phyloP scores from a whole-genome alignment of 2,329 filamentous ascomycete genomes.

The Berkeleyomyces rouxiae region DNA sequence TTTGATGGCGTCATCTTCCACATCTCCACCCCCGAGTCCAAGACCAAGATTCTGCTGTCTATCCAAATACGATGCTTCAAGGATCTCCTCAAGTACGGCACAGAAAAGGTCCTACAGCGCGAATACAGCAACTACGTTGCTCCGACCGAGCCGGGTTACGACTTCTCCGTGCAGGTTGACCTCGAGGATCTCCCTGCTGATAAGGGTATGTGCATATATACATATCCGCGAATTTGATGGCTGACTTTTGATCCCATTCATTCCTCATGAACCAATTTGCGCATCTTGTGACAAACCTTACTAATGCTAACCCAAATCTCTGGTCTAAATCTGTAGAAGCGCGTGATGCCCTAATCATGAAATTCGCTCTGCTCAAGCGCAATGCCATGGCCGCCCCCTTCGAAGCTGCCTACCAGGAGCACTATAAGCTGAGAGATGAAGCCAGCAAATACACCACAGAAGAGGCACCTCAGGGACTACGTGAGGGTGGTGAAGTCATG shows the following conservation, averaged over 20 bases:
- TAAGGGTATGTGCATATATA: conserved; percentile 37
- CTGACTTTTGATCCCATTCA: not conserved
- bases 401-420: conserved; percentile 89
- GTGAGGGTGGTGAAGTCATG: conserved; percentile 83
- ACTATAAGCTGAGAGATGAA: conserved; percentile 70
- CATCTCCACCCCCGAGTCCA: conserved; percentile 86
- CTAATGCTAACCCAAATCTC: not conserved
- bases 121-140: conserved; percentile 93
- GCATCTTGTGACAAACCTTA: not conserved
- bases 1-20: conserved; percentile 99
- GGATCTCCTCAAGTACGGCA: conserved; percentile 85
- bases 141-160: conserved; percentile 72
- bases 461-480: conserved; percentile 77
- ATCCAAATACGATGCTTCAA: conserved; percentile 89
- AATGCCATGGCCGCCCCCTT: conserved; percentile 98
- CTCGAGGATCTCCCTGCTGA: conserved; percentile 70
- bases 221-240: not conserved
- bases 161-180: conserved; percentile 88
- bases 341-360: conserved; percentile 69
- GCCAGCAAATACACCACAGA: conserved; percentile 87
- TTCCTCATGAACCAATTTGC: not conserved
- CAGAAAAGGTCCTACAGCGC: conserved; percentile 74
- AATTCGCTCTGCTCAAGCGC: conserved; percentile 84
- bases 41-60: conserved; percentile 87
- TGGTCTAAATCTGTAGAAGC: conserved; percentile 38